Percentiles rank a stretch among this genome's conserved stretches.
Evolutionary conservation across 306 rosid genomes (phyloP).

Genomic region (Cucurbita pepo): DNA sequence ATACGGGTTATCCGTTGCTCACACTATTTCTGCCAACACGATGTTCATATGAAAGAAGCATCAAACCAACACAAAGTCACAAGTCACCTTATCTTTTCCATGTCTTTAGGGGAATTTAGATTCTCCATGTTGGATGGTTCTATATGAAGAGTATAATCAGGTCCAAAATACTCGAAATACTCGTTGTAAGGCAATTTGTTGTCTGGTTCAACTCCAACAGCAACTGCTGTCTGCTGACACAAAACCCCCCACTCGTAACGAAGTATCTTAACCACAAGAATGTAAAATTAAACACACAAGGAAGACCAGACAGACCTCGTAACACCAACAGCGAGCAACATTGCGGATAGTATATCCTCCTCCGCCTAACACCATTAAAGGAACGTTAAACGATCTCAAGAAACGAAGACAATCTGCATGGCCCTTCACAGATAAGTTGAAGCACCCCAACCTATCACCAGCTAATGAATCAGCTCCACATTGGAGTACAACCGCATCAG

Average conservation of each 20-base stretch:
- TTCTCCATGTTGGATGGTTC: constrained; percentile 76
- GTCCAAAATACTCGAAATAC: constrained; percentile 86
- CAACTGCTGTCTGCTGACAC: constrained; percentile 64
- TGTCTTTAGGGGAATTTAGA: constrained; percentile 57
- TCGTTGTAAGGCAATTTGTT: constrained; percentile 78
- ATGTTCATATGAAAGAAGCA: background rate
- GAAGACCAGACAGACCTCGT: constrained; percentile 41
- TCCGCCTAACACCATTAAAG: constrained; percentile 81
- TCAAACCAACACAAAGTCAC: background rate
- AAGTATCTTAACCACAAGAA: background rate
- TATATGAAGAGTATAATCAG: constrained; percentile 64
- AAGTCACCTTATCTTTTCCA: constrained; percentile 71
- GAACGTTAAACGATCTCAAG: constrained; percentile 68
- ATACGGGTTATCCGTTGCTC: background rate
- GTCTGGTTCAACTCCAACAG: constrained; percentile 87
- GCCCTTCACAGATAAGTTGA: constrained; percentile 81
- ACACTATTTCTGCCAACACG: too few relatives aligned
- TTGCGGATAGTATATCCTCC: constrained; percentile 89
- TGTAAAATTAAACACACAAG: background rate
- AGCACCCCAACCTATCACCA: constrained; percentile 58
- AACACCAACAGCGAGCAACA: constrained; percentile 97
- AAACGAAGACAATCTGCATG: constrained; percentile 87
- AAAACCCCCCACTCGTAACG: background rate
- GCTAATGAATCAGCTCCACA: constrained; percentile 86
- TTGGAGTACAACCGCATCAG: constrained; percentile 82